Evolutionary conservation across 768 basidiomycete species (phyloP).

Genomic region (Cytidiella melzeri): DNA sequence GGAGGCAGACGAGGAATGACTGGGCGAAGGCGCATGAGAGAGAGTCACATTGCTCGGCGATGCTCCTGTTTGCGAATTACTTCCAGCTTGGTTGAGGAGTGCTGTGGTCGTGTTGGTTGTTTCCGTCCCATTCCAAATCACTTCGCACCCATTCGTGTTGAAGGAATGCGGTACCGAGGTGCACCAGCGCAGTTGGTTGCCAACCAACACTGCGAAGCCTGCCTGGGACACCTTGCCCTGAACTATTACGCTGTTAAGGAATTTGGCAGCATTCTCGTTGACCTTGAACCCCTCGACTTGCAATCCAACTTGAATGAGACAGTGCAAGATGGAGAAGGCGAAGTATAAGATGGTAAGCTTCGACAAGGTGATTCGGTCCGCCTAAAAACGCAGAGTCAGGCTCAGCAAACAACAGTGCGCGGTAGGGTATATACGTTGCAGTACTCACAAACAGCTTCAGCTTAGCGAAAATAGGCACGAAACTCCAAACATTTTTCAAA

Average conservation of each 20-base stretch:
- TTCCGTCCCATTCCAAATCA: constrained; percentile 48
- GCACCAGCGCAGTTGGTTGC: constrained; percentile 49
- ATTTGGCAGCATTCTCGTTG: constrained; percentile 51
- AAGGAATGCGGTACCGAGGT: constrained; percentile 38
- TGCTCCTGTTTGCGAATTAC: too few relatives aligned
- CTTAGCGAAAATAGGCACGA: constrained; percentile 33
- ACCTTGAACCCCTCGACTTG: constrained; percentile 62
- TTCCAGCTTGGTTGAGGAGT: too few relatives aligned
- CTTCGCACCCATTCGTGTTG: constrained; percentile 34
- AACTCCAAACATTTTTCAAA: constrained; percentile 32
- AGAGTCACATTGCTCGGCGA: too few relatives aligned
- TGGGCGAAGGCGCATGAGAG: too few relatives aligned
- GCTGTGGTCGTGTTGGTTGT: too few relatives aligned
- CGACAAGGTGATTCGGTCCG: constrained; percentile 62
- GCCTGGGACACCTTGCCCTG: constrained; percentile 42
- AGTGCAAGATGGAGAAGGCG: constrained; percentile 59
- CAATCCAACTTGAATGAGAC: constrained; percentile 58
- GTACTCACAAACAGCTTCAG: constrained; percentile 44
- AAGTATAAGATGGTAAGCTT: constrained; percentile 61
- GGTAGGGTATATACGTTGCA: too few relatives aligned
- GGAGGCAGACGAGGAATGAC: too few relatives aligned
- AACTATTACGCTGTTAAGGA: constrained; percentile 44
- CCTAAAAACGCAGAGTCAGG: background rate
- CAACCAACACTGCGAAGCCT: constrained; percentile 45
- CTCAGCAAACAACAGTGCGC: background rate